Base-by-base conservation (phyloP, 257 asterid species). In the Solanum paucissectum region DNA sequence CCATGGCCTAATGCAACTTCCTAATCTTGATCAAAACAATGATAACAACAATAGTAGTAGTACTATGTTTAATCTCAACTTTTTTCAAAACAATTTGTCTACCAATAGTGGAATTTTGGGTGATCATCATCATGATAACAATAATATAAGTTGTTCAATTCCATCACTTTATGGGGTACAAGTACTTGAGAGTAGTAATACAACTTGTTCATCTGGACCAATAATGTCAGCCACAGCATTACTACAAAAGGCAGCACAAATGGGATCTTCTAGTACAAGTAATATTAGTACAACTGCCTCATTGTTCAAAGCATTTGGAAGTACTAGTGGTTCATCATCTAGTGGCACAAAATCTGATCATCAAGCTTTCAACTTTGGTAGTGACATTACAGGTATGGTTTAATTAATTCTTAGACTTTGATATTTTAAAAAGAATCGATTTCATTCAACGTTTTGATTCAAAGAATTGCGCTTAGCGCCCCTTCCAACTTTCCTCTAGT, bases 201-300 rank as follows among this genome's bases (percentile, higher is more conserved):
- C 29, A 58, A 34, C 88, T 9, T 49, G 21, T 75, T 75, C 60
- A 40, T 3, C 58, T n/a, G 9, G 92, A 18, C 95, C 94, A 76
- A 91, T 93, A 73, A 91, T 94, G 97, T 95, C 98, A 1, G 98
- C 98, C 5, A 95, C 98, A 1, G 98, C 98, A 2, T 91, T 95
- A 8, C 98, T 95, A 69, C 98, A 95, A 29, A 93, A 94, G 86
- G 98, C 98, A 0, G 97, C 97, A 9, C 94, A 94, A 75, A 40
- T 94, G 82, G 98, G 98, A 77, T 77, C 84, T 12, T 77, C 84
- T 4, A 87, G 89, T 86, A 87, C 94, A 11, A 90, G 89, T 91
- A 90, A 64, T 89, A 42, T 58, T 37, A 89, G 87, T 14, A 27
- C 37, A 14, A 44, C 12, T 79, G 91, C 93, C 5, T 88, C 95